phyloP scores from a whole-genome alignment of 2,329 filamentous ascomycete species.

The Colletotrichum kahawae region DNA sequence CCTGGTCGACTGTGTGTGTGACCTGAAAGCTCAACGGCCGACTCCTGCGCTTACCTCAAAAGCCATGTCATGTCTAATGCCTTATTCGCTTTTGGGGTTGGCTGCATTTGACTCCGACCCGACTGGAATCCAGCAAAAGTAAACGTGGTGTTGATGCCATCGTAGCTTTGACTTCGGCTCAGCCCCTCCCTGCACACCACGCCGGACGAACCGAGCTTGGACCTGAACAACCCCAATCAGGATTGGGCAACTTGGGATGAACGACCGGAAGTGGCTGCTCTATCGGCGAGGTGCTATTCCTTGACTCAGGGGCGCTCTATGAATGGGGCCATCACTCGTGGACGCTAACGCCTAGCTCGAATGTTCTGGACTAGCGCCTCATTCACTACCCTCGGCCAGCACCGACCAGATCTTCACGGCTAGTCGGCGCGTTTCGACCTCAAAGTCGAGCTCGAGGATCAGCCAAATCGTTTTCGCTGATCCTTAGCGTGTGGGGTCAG shows the following conservation, averaged over 20 bases:
- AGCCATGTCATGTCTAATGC: neutral
- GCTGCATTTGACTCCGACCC: neutral
- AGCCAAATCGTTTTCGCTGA: neutral
- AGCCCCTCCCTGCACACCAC: neutral
- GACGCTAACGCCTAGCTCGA: neutral
- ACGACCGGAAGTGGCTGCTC: constrained; percentile 16
- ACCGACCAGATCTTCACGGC: neutral
- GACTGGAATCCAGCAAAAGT: neutral
- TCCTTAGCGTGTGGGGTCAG: neutral
- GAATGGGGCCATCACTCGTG: neutral
- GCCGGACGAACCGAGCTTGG: constrained; percentile 17
- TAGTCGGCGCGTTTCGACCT: constrained; percentile 4
- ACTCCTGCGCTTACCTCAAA: constrained; percentile 1
- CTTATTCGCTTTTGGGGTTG: neutral
- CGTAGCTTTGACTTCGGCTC: constrained; percentile 2
- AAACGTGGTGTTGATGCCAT: neutral
- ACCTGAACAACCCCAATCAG: neutral
- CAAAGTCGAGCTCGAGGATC: neutral
- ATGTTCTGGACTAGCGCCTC: constrained; percentile 6
- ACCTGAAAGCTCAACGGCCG: constrained; percentile 5
- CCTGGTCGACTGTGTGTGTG: constrained; percentile 6
- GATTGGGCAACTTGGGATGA: neutral
- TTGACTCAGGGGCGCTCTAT: constrained; percentile 17
- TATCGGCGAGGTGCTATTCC: constrained; percentile 1
- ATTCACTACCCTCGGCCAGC: neutral